These are phyloP conservation scores for Penicillium manginii DNA, from an alignment of 495 filamentous ascomycete genomes.

Conservation along the genomic window DNA sequence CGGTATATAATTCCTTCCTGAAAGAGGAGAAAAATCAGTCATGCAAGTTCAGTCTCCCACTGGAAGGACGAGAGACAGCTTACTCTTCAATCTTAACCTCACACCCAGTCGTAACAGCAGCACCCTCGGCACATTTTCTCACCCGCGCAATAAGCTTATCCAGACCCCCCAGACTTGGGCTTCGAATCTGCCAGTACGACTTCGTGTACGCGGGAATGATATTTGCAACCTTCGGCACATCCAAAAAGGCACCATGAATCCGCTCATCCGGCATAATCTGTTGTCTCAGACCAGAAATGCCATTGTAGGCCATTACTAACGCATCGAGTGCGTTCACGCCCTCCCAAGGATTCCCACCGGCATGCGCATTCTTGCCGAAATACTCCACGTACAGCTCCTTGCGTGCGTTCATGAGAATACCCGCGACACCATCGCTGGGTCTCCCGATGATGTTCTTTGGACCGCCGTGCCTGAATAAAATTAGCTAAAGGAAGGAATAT, in stretches of 20 bases:
- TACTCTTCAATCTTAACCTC: conserved; percentile 41
- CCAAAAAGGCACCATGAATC: conserved; percentile 42
- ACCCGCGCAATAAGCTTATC: conserved; percentile 49
- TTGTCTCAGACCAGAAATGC: conserved; percentile 14
- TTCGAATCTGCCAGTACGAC: conserved; percentile 43
- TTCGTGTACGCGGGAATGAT: conserved; percentile 58
- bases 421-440: conserved; percentile 10
- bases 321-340: conserved; percentile 23
- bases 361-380: conserved; percentile 19
- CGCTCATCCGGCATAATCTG: conserved; percentile 15
- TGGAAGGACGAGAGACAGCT: conserved; percentile 8
- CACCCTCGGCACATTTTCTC: conserved; percentile 53
- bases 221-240: conserved; percentile 55
- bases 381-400: conserved; percentile 13
- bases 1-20: conserved; percentile 45
- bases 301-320: conserved; percentile 15
- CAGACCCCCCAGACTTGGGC: conserved; percentile 36
- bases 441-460: conserved; percentile 10
- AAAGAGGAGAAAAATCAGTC: background rate
- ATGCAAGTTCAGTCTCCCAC: no score
- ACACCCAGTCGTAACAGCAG: conserved; percentile 56
- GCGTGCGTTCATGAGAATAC: conserved; percentile 15
- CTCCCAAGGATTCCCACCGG: conserved; percentile 16
- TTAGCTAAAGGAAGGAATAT: background rate
- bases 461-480: conserved; percentile 3